phyloP scores from a whole-genome alignment of 441 rosid species.

The Gossypium davidsonii region DNA sequence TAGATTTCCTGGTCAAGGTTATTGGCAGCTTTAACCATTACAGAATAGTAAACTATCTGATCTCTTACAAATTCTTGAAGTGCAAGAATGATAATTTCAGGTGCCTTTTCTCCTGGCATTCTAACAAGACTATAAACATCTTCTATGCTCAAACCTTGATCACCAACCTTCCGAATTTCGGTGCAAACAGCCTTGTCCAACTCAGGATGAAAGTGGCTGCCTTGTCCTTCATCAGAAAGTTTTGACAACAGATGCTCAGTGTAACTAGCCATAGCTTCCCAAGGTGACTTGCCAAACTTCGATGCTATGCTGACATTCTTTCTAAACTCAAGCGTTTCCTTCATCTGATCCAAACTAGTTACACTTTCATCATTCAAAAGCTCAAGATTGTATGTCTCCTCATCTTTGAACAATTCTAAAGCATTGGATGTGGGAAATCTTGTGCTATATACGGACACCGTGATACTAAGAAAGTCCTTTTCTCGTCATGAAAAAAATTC shows the following conservation, averaged over 20 bases:
- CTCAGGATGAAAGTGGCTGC: slow-evolving; percentile 36
- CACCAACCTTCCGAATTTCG: slow-evolving; percentile 80
- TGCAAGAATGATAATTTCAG: slow-evolving; percentile 51
- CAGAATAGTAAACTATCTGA: no score
- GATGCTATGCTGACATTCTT: slow-evolving; percentile 32
- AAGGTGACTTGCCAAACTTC: slow-evolving; percentile 42
- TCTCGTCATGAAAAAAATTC: slow-evolving; percentile 74
- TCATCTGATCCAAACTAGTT: slow-evolving; percentile 31
- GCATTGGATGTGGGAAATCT: slow-evolving; percentile 34
- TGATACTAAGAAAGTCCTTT: slow-evolving; percentile 90
- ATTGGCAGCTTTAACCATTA: no score
- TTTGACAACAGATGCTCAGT: slow-evolving; percentile 40
- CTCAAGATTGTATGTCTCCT: slow-evolving; percentile 27
- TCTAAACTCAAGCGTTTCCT: slow-evolving; percentile 35
- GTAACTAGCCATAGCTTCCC: slow-evolving; percentile 71
- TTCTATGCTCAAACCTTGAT: slow-evolving; percentile 74
- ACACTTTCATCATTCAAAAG: slow-evolving; percentile 33
- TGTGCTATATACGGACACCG: slow-evolving; percentile 47
- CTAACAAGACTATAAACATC: slow-evolving; percentile 47
- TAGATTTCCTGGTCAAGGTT: no score
- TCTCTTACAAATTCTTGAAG: slow-evolving; percentile 58
- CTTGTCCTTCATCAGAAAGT: slow-evolving; percentile 29
- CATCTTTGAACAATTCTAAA: slow-evolving; percentile 48
- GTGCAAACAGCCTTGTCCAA: slow-evolving; percentile 43
- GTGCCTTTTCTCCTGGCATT: slow-evolving; percentile 44